These are phyloP conservation scores for Aspergillus sp. DNA, from an alignment of 2,329 filamentous ascomycete genomes.

Conservation along the genomic window DNA sequence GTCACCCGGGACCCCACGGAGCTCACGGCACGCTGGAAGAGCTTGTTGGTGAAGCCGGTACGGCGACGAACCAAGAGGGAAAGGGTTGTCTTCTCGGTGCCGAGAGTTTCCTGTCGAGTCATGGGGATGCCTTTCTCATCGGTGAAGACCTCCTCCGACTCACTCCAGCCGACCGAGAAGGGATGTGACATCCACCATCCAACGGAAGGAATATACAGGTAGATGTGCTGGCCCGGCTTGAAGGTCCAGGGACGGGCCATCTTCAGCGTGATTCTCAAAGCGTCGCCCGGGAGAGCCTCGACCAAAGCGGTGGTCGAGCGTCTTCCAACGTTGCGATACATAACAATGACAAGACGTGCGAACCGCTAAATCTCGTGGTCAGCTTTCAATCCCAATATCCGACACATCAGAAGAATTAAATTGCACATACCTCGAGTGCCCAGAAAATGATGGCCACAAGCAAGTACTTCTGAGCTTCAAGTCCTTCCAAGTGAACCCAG, in stretches of 20 bases:
- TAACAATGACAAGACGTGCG: slow-evolving; percentile 61
- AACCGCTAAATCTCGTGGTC: slow-evolving; percentile 43
- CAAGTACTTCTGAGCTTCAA: slow-evolving; percentile 73
- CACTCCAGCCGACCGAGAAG: slow-evolving; percentile 75
- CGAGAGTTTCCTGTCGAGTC: slow-evolving; percentile 53
- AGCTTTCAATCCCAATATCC: slow-evolving; percentile 8
- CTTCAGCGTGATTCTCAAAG: slow-evolving; percentile 67
- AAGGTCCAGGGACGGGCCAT: slow-evolving; percentile 67
- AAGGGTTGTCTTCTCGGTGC: slow-evolving; percentile 57
- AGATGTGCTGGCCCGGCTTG: slow-evolving; percentile 71
- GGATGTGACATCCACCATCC: slow-evolving; percentile 72
- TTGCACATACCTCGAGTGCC: slow-evolving; percentile 58
- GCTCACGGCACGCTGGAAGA: slow-evolving; percentile 68
- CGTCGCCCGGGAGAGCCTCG: slow-evolving; percentile 68
- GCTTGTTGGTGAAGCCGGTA: slow-evolving; percentile 80
- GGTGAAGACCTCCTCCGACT: slow-evolving; percentile 52
- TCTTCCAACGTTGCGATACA: slow-evolving; percentile 62
- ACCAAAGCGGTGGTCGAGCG: slow-evolving; percentile 65
- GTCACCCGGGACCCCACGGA: slow-evolving; percentile 56
- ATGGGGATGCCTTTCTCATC: slow-evolving; percentile 45
- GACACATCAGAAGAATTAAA: background rate
- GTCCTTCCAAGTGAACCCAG: slow-evolving; percentile 72
- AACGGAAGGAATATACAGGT: slow-evolving; percentile 67
- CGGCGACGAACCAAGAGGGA: slow-evolving; percentile 85
- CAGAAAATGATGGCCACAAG: slow-evolving; percentile 74